These are phyloP conservation scores for Funneliformis geosporum DNA, from an alignment of 192 early-diverging fungal species.

Conservation along the genomic window DNA sequence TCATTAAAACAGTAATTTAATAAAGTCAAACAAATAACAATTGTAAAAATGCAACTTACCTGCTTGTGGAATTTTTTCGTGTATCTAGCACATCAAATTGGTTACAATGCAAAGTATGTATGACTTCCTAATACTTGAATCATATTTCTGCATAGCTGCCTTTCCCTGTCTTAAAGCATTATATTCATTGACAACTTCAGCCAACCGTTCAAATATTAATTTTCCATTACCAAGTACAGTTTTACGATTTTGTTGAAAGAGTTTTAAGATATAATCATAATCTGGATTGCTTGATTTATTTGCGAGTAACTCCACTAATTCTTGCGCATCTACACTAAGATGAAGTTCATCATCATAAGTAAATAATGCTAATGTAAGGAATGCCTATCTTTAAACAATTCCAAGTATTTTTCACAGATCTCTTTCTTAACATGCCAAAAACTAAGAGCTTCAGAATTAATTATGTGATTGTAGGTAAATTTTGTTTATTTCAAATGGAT, in stretches of 20 bases:
- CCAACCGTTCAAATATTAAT: not conserved
- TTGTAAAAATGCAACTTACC: no score
- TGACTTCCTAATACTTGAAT: not conserved
- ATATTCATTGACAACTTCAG: not conserved
- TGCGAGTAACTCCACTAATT: not conserved
- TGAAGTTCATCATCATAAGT: slow-evolving; percentile 3
- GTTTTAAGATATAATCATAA: not conserved
- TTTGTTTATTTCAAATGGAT: slow-evolving; percentile 19
- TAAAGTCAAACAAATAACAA: no score
- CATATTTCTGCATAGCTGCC: not conserved
- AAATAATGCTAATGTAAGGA: not conserved
- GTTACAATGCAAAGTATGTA: slow-evolving; percentile 1
- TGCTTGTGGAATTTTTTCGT: not conserved
- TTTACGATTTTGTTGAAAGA: slow-evolving; percentile 5
- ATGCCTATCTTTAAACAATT: slow-evolving; percentile 14
- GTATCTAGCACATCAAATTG: not conserved
- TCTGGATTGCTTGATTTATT: not conserved
- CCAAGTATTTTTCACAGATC: not conserved
- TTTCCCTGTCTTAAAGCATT: not conserved
- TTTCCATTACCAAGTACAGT: not conserved
- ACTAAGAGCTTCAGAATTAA: not conserved
- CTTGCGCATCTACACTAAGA: not conserved
- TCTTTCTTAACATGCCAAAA: not conserved
- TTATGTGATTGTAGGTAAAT: not conserved
- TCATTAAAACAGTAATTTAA: no score